Evolutionary conservation across 257 asterid species (phyloP).

Genomic region (Solanum pimpinellifolium): DNA sequence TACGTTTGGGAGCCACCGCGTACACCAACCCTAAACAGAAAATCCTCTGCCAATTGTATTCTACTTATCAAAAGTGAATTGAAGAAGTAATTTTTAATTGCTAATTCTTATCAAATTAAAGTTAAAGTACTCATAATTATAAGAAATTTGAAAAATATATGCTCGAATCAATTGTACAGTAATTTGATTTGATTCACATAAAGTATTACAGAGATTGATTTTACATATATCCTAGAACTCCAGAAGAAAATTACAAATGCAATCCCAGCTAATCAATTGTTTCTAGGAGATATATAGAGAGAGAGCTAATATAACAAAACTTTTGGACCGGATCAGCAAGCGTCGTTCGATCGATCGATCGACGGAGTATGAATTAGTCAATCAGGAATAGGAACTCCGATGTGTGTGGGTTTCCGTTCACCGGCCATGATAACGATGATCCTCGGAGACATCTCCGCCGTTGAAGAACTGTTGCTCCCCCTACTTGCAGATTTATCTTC

Average conservation of each 20-base stretch:
- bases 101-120: neutral
- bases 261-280: neutral
- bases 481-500: neutral
- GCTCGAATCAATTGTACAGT: neutral
- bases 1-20: neutral
- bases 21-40: neutral
- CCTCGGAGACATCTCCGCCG: neutral
- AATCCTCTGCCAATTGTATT: neutral
- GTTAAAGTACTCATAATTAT: neutral
- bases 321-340: neutral
- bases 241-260: neutral
- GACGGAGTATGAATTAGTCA: neutral
- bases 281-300: neutral
- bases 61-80: too few relatives aligned
- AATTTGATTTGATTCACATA: neutral
- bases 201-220: neutral
- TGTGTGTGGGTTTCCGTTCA: neutral
- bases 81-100: too few relatives aligned
- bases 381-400: neutral
- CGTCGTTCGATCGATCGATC: too few relatives aligned
- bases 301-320: neutral
- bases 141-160: too few relatives aligned
- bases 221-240: neutral
- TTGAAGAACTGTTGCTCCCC: neutral
- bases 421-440: conserved; percentile 4